phyloP scores from a whole-genome alignment of 352 stramenopile genomes.

The Phytophthora rubi region DNA sequence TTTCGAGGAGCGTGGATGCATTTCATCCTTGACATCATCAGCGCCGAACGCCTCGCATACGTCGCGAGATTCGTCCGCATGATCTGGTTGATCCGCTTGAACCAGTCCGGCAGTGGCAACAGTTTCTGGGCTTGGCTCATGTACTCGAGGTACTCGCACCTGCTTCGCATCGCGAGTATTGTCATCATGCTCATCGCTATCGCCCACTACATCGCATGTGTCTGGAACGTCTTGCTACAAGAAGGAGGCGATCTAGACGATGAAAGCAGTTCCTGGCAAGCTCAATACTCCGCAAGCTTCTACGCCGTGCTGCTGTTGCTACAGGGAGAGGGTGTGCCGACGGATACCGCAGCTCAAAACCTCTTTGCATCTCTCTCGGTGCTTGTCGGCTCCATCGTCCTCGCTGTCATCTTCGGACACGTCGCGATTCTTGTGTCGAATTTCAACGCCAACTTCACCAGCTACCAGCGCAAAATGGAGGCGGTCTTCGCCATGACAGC shows the following conservation, averaged over 20 bases:
- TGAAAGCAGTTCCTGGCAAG: not conserved
- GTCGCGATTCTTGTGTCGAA: slow-evolving; percentile 69
- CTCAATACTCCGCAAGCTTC: slow-evolving; percentile 47
- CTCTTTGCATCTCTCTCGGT: slow-evolving; percentile 50
- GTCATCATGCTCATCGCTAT: not conserved
- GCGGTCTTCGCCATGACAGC: slow-evolving; percentile 59
- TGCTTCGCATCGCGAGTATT: not conserved
- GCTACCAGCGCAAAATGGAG: slow-evolving; percentile 76
- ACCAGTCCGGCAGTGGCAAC: slow-evolving; percentile 1
- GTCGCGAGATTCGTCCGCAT: not conserved
- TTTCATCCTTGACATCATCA: slow-evolving; percentile 5
- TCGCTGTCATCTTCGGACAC: slow-evolving; percentile 70
- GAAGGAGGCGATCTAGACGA: slow-evolving; percentile 1
- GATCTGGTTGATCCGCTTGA: not conserved
- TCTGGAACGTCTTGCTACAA: slow-evolving; percentile 1
- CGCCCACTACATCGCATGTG: slow-evolving; percentile 3
- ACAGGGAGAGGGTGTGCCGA: slow-evolving; percentile 55
- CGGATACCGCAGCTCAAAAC: slow-evolving; percentile 35
- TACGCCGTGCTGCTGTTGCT: slow-evolving; percentile 59
- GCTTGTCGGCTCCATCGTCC: slow-evolving; percentile 56
- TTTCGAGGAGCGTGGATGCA: not conserved
- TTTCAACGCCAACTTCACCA: slow-evolving; percentile 59
- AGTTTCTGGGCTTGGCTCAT: slow-evolving; percentile 2
- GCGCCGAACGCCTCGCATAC: not conserved
- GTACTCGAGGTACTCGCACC: slow-evolving; percentile 2